These are phyloP conservation scores for Pichiaceae sp. DNA, from an alignment of 1,139 yeast species.

Conservation along the genomic window DNA sequence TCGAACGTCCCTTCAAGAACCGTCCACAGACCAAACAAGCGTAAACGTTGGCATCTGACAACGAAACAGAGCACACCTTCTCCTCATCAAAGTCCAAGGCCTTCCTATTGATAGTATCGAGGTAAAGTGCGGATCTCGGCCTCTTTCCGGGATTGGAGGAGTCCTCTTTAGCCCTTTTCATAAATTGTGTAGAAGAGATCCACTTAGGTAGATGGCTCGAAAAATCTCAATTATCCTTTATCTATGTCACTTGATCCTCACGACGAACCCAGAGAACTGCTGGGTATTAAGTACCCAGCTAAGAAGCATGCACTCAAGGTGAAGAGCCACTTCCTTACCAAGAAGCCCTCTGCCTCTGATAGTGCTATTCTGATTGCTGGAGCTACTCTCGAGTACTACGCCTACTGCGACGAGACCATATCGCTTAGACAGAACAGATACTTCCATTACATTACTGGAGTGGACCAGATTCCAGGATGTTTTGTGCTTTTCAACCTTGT, in stretches of 20 bases:
- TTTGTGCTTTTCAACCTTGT: constrained; percentile 53
- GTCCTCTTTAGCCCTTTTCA: background rate
- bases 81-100: constrained; percentile 65
- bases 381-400: constrained; percentile 49
- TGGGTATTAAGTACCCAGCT: constrained; percentile 57
- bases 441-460: constrained; percentile 84
- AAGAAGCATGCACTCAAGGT: constrained; percentile 57
- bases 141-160: background rate
- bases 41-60: constrained; percentile 54
- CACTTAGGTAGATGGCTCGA: background rate
- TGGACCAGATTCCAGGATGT: constrained; percentile 63
- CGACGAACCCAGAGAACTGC: constrained; percentile 23
- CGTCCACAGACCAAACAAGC: constrained; percentile 72
- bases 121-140: constrained; percentile 24
- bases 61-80: constrained; percentile 54
- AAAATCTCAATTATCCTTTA: no score
- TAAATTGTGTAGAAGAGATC: no score
- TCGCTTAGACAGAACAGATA: constrained; percentile 86
- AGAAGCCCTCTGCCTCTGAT: constrained; percentile 12
- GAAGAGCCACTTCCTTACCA: constrained; percentile 31
- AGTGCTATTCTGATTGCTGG: constrained; percentile 53
- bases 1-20: constrained; percentile 61
- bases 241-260: no score
- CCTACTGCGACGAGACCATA: constrained; percentile 73
- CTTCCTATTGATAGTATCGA: constrained; percentile 47